These are phyloP conservation scores for Trichoderma orchidacearum DNA, from an alignment of 495 filamentous ascomycete genomes.

Conservation along the genomic window DNA sequence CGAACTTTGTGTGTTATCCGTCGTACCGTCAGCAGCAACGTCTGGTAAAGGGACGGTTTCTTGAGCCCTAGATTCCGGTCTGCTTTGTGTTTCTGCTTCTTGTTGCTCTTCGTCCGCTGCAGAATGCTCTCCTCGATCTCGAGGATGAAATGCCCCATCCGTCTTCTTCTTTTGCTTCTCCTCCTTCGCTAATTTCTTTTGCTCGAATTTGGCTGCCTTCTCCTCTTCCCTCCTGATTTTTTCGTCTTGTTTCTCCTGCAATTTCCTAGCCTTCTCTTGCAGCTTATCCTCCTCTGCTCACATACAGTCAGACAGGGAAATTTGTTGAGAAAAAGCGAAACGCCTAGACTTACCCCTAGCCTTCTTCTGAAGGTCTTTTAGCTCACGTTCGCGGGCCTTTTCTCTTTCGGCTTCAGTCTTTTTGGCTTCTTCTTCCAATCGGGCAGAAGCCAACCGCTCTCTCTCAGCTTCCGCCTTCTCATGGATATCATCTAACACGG, in stretches of 20 bases:
- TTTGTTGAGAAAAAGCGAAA: neutral
- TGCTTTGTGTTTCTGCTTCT: conserved; percentile 1
- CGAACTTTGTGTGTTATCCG: neutral
- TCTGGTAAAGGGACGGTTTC: neutral
- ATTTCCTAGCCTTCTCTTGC: conserved; percentile 28
- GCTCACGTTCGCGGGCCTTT: conserved; percentile 30
- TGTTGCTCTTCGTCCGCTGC: conserved; percentile 4
- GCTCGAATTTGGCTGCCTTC: conserved; percentile 32
- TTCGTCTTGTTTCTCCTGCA: conserved; percentile 37
- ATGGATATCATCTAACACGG: conserved; percentile 80
- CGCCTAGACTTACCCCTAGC: conserved; percentile 21
- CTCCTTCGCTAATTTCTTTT: conserved; percentile 30
- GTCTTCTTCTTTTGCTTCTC: conserved; percentile 22
- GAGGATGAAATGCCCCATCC: conserved; percentile 2
- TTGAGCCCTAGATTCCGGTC: neutral
- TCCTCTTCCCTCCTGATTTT: conserved; percentile 37
- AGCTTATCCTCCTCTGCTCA: conserved; percentile 34
- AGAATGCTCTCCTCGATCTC: neutral
- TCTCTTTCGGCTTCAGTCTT: conserved; percentile 29
- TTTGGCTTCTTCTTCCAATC: conserved; percentile 31
- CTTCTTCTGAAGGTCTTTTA: conserved; percentile 26
- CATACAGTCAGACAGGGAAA: conserved; percentile 6
- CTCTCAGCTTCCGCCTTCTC: conserved; percentile 56
- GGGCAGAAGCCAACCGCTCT: conserved; percentile 40
- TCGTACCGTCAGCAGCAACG: neutral